Base-by-base conservation (phyloP, 768 basidiomycete genomes). In the Naganishia vaughanmartiniae region DNA sequence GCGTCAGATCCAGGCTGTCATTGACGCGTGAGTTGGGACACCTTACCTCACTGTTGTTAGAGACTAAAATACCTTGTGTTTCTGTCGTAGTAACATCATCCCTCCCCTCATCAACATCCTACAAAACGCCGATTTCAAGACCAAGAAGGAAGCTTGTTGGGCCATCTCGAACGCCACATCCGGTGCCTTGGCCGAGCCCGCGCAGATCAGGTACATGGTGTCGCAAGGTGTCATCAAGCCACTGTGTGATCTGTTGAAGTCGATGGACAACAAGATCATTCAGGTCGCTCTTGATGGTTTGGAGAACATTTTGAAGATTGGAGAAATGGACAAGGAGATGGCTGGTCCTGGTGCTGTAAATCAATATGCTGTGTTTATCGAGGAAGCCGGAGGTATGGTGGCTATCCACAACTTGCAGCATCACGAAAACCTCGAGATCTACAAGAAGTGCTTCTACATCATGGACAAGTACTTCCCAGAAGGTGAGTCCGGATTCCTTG, bases 191-290 rank as follows among this genome's bases (percentile, higher is more conserved):
- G 93, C 94, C 78, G 94, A 99, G 80, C 96, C 96, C 34, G 84
- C 89, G 33, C 95, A 98, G 81, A 99, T 99, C 77, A 90, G 96
- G 66, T 99, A 98, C 83, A 90, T 99, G 70, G 96, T 99, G 67
- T 86, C 88, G 28, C 96, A 98, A 81, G 96, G 96, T 36, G 96
- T 93, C 84, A 97, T 99, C 84, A 97, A 97, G 83, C 96, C 96
- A 19, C 85, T 99, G 33, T 99, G 96, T 80, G 96, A 99, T 77
- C 84, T 99, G 65, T 86, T 99, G 70, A 89, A 88, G 31, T 95
- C 93, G 87, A 94, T 97, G 93, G 96, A 99, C 84, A 98, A 98
- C 87, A 99, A 99, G 85, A 96, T 98, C 75, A 99, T 99, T 75
- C 83, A 84, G 74, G 95, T 98, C 48, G 95, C 95, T 24, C 87